Conservation (phyloP, 1,284 basidiomycete genomes). For the Mrakiaceae sp. region DNA sequence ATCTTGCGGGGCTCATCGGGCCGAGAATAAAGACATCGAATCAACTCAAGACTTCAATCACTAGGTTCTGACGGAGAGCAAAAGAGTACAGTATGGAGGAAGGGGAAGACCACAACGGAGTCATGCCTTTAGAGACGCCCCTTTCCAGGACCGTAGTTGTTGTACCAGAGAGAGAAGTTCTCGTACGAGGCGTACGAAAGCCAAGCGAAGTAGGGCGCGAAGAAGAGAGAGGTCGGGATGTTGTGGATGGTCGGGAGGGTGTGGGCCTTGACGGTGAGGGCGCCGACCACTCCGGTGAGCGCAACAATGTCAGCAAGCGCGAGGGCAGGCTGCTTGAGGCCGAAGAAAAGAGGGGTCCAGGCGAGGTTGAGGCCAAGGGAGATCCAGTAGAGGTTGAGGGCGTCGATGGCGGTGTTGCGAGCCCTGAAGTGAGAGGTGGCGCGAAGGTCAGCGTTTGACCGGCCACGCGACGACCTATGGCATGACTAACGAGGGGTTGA, state of each 20-base stretch:
- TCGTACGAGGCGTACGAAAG: background rate
- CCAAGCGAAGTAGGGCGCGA: slow-evolving; percentile 1
- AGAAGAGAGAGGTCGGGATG: slow-evolving; percentile 8
- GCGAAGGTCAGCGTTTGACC: background rate
- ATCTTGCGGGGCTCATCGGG: too few species aligned
- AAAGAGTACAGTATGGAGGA: too few species aligned
- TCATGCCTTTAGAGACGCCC: background rate
- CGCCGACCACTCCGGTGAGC: slow-evolving; percentile 14
- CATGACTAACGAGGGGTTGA: slow-evolving; percentile 8
- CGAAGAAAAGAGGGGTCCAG: slow-evolving; percentile 16
- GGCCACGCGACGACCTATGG: background rate
- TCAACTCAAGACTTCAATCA: too few species aligned
- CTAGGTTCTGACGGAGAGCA: too few species aligned
- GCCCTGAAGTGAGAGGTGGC: background rate
- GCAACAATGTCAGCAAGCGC: slow-evolving; percentile 13
- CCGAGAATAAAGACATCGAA: too few species aligned
- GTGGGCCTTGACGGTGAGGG: slow-evolving; percentile 15
- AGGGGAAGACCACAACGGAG: too few species aligned
- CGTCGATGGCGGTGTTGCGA: slow-evolving; percentile 15
- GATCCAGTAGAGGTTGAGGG: slow-evolving; percentile 17
- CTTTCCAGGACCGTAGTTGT: background rate
- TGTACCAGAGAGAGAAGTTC: background rate
- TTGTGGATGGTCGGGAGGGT: slow-evolving; percentile 6
- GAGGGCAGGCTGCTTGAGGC: slow-evolving; percentile 13
- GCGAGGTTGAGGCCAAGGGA: slow-evolving; percentile 15